Base-by-base conservation (phyloP, 2,329 filamentous ascomycete genomes). In the Thermochaetoides dissita region DNA sequence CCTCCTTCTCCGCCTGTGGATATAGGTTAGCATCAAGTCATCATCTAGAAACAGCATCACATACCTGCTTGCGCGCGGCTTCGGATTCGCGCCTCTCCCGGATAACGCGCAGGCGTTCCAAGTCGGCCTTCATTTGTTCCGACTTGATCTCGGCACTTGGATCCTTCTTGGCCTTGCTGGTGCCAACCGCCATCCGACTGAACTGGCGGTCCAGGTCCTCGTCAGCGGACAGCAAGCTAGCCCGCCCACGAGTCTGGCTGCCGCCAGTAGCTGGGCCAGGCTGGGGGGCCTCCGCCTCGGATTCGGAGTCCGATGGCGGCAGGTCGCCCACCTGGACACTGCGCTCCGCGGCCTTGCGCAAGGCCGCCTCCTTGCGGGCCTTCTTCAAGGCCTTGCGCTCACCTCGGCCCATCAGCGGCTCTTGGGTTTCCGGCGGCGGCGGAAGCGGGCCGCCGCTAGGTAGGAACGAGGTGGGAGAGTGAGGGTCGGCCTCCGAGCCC, bases 71-170 rank as follows among this genome's bases (percentile, higher is more conserved):
- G 54, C 86, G 70, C 30, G 79, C 83, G 41, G 84, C 77, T 56
- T 94, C 89, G 12, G 81, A 80, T 55, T 84, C 88, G 49, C 91
- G 76, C 66, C 86, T 82, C 71, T 94, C 85, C 38, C 80, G 77
- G 51, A 98, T 86, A 46, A 89, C 59, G 60, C 70, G 78, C 56
- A 98, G 65, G 43, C 91, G 76, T 45, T 86, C 89, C 52, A 96
- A 58, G 63, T 98, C 91, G 6, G 84, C 81, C 60, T 85, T 82
- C 38, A 89, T 88, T 70, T 95, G 84, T 47, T 98, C 91, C 36
- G 91, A 96, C 77, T 96, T 96, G 56, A 89, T 89, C 57, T 87
- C 83, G 44, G 87, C 84, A 57, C 95, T 89, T 54, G 95, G 63
- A 65, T 93, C 94, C 69, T 86, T 76, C 61, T 87, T 88, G 30